Evolutionary conservation across 2,329 filamentous ascomycete genomes (phyloP), one percentile per base, ranked within the genome.

Genomic region (Hymenoscyphus repandus): DNA sequence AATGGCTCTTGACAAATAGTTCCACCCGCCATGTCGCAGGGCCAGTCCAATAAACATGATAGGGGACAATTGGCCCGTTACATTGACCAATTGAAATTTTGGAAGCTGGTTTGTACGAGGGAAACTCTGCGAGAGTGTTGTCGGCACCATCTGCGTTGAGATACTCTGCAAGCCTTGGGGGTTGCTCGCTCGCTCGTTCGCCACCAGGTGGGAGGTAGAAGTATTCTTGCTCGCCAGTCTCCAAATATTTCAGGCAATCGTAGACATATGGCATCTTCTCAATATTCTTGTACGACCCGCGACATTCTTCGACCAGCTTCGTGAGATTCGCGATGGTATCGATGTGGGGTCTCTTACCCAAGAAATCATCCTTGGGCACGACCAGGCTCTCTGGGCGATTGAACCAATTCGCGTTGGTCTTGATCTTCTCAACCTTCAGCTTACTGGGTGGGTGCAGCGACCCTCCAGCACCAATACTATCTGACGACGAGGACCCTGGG

Each of bases 11-110:
- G 66, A 79, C 66, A 57, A 80, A 79, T 30, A 76, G 67, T 57
- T 79, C 77, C 38, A 79, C 74, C 39, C 77, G 68, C 77, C 77
- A 80, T 3, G 75, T 79, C 3, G 76, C 75, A 7, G 75, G 73
- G 3, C 77, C 77, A 6, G 75, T 77, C 77, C 77, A 79, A 69
- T 79, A 79, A 27, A 74, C 72, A 57, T 80, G 77, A 46, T 75
- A 79, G 3, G 75, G 75, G 30, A 78, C 70, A 55, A 79, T 75
- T n/a, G 76, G 75, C 1, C 77, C 77, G 38, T 75, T 69, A 55
- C 77, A 80, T 22, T 70, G 69, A n/a, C 75, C 76, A 34, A 73
- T 68, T 9, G 62, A 68, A 2, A 66, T 58, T 45, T 70, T 71
- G 15, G 73, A 68, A 2, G 70, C 64, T 2, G 67, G 48, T 5